These are phyloP conservation scores for Gaultheria prostrata DNA, from an alignment of 148 eudicot genomes.

Conservation along the genomic window DNA sequence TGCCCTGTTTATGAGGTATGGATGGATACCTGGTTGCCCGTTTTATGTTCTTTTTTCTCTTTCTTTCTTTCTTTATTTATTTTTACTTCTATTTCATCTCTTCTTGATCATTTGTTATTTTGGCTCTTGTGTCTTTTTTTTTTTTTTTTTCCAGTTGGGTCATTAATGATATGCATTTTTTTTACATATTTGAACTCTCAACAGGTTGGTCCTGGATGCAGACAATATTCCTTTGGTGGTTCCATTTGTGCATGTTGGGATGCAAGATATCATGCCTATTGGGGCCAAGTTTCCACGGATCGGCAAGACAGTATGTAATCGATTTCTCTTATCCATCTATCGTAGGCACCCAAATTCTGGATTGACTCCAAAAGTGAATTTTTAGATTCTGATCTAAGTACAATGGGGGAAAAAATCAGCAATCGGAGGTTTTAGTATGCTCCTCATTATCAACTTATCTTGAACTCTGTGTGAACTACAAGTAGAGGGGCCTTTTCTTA, in stretches of 20 bases:
- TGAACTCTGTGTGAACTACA: not conserved
- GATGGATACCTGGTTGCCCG: not conserved
- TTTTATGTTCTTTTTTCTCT: not conserved
- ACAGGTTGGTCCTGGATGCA: slow-evolving; percentile 83
- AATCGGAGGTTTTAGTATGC: not conserved
- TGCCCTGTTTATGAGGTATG: not conserved
- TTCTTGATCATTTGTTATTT: not conserved
- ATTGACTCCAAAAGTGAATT: not conserved
- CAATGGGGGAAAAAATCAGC: not conserved
- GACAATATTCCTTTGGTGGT: slow-evolving; percentile 77
- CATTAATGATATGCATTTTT: not conserved
- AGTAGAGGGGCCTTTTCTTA: too few relatives aligned
- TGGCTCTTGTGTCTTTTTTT: not conserved
- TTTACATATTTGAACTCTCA: slow-evolving; percentile 15
- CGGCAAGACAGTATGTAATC: slow-evolving; percentile 65
- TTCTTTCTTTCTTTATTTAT: not conserved
- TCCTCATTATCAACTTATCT: not conserved
- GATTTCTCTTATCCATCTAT: not conserved
- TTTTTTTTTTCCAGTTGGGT: not conserved
- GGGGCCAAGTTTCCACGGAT: slow-evolving; percentile 80
- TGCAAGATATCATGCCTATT: slow-evolving; percentile 96
- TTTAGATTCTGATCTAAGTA: not conserved
- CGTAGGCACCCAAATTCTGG: not conserved
- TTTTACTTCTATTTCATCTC: not conserved
- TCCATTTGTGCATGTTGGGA: slow-evolving; percentile 94